A percentile compares a stretch with the other conserved stretches of the same genome.
Conservation (phyloP, 768 basidiomycete species). For the Agrocybe pediades region DNA sequence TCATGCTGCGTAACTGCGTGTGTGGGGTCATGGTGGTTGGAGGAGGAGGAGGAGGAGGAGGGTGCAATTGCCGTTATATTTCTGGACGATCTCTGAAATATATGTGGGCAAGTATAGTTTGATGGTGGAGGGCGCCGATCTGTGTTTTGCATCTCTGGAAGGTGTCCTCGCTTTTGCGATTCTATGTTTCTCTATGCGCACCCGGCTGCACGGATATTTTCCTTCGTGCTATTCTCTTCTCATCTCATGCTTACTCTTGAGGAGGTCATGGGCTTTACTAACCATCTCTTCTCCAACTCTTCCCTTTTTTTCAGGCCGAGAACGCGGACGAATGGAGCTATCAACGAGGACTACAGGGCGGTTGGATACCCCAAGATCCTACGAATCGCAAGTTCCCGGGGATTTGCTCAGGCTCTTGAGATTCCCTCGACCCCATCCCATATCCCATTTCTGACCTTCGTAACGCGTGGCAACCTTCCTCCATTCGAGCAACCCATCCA, state of each 20-base stretch:
- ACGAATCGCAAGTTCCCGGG: slow-evolving; percentile 65
- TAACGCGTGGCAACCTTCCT: neutral
- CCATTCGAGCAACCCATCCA: too few species aligned
- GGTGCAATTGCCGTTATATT: neutral
- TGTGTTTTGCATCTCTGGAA: neutral
- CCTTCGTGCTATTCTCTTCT: too few species aligned
- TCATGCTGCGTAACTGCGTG: neutral
- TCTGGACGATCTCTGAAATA: neutral
- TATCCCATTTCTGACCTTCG: neutral
- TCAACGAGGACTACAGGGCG: slow-evolving; percentile 68
- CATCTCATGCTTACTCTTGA: too few species aligned
- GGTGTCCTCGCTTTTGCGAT: neutral
- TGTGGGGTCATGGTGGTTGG: neutral
- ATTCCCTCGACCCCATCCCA: too few species aligned
- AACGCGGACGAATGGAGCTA: slow-evolving; percentile 79
- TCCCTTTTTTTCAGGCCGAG: slow-evolving; percentile 35
- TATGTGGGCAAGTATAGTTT: neutral
- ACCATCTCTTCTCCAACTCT: neutral
- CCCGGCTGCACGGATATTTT: too few species aligned
- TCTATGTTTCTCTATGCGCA: too few species aligned
- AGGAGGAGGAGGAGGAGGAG: neutral
- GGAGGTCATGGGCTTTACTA: too few species aligned
- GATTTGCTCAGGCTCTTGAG: slow-evolving; percentile 57
- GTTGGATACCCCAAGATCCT: slow-evolving; percentile 77
- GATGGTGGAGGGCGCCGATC: neutral